These are phyloP conservation scores for Phytopythium kandeliae DNA, from an alignment of 352 stramenopile species.

Conservation along the genomic window DNA sequence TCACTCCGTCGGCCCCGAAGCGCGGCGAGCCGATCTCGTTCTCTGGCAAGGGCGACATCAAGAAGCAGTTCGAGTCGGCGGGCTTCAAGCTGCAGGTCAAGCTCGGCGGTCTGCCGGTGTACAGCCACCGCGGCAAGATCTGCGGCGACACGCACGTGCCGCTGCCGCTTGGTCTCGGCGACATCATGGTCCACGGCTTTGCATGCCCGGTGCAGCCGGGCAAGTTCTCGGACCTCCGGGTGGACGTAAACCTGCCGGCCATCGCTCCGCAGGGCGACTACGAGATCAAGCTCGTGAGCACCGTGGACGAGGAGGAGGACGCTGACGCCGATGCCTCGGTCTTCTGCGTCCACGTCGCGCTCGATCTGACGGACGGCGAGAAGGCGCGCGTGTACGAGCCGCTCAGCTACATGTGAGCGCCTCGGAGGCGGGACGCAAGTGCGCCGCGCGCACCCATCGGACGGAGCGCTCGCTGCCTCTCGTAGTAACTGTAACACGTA, in stretches of 20 bases:
- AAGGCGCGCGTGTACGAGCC: conserved; percentile 69
- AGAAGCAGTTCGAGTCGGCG: conserved; percentile 52
- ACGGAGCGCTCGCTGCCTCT: neutral
- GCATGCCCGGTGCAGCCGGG: conserved; percentile 62
- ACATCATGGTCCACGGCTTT: conserved; percentile 84
- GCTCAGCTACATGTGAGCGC: conserved; percentile 55
- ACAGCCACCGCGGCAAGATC: conserved; percentile 61
- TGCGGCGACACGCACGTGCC: conserved; percentile 78
- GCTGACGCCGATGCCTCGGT: conserved; percentile 33
- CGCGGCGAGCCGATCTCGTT: conserved; percentile 74
- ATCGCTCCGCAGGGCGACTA: conserved; percentile 81
- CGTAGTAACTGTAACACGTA: conserved; percentile 1
- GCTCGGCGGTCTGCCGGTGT: conserved; percentile 65
- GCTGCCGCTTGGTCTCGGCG: conserved; percentile 71
- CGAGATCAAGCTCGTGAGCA: conserved; percentile 65
- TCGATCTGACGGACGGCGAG: conserved; percentile 47
- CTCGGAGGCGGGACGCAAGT: neutral
- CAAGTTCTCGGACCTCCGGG: conserved; percentile 59
- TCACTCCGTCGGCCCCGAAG: conserved; percentile 58
- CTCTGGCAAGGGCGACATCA: conserved; percentile 61
- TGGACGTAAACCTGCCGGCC: conserved; percentile 76
- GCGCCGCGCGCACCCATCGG: neutral
- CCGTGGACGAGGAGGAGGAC: conserved; percentile 25
- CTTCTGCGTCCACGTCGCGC: conserved; percentile 77
- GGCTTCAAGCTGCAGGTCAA: conserved; percentile 73